These are phyloP conservation scores for Penicillium sp. DNA, from an alignment of 2,329 filamentous ascomycete genomes.

Conservation along the genomic window DNA sequence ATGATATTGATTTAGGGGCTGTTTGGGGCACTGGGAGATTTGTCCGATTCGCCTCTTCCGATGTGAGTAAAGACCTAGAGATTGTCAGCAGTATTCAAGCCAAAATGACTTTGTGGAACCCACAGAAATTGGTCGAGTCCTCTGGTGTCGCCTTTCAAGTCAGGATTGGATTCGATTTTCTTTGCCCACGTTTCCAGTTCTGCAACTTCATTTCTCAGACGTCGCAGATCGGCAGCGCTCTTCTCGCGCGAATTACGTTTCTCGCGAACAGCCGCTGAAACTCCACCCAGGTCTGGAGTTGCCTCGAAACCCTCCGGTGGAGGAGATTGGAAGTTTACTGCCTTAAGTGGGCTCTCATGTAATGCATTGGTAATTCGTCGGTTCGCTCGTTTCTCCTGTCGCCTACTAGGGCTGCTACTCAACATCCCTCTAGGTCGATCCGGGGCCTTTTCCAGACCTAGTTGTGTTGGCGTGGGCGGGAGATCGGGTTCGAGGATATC, in stretches of 20 bases:
- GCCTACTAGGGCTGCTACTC: constrained; percentile 34
- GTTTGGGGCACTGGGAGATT: constrained; percentile 15
- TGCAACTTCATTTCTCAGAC: constrained; percentile 52
- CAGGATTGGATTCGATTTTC: constrained; percentile 35
- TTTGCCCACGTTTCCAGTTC: constrained; percentile 52
- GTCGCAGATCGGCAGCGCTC: constrained; percentile 49
- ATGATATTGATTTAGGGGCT: constrained; percentile 26
- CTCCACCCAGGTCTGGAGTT: constrained; percentile 4
- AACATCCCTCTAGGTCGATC: constrained; percentile 26
- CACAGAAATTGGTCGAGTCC: constrained; percentile 30
- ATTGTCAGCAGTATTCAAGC: constrained; percentile 14
- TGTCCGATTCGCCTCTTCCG: constrained; percentile 22
- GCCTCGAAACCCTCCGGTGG: constrained; percentile 11
- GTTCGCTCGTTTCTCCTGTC: constrained; percentile 23
- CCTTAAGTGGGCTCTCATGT: constrained; percentile 27
- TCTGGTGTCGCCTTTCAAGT: constrained; percentile 28
- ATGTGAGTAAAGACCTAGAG: constrained; percentile 27
- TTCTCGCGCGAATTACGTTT: constrained; percentile 48
- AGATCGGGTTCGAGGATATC: constrained; percentile 53
- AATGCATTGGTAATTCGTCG: constrained; percentile 18
- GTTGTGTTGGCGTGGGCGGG: constrained; percentile 43
- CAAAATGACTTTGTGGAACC: constrained; percentile 9
- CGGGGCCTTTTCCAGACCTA: constrained; percentile 31
- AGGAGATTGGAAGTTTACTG: constrained; percentile 14
- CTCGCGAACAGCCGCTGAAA: constrained; percentile 24